phyloP scores from a whole-genome alignment of 2,329 filamentous ascomycete species.

The Talaromyces atroroseus region DNA sequence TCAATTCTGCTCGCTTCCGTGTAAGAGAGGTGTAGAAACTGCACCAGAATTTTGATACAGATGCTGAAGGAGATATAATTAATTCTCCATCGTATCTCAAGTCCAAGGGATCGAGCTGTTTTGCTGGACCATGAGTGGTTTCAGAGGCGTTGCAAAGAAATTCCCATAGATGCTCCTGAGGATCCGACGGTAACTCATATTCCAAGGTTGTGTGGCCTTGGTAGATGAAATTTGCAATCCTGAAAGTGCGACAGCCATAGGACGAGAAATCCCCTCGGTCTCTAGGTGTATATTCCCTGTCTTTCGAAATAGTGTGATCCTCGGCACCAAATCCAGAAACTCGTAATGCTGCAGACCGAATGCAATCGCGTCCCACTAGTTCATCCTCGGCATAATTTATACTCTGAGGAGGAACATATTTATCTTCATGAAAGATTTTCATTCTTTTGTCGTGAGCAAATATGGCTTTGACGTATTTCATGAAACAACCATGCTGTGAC shows the following conservation, averaged over 20 bases:
- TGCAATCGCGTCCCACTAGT: background rate
- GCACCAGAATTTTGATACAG: constrained; percentile 18
- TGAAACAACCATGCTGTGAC: background rate
- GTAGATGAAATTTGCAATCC: background rate
- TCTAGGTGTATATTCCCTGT: background rate
- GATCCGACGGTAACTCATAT: background rate
- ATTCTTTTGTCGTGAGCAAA: background rate
- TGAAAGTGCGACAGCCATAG: background rate
- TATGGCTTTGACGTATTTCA: background rate
- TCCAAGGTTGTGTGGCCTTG: background rate
- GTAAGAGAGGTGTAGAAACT: constrained; percentile 14
- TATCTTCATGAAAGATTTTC: background rate
- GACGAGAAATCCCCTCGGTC: background rate
- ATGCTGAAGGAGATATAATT: constrained; percentile 13
- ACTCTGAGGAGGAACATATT: constrained; percentile 12
- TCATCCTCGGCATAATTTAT: background rate
- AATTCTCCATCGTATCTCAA: constrained; percentile 16
- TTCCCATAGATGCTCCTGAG: background rate
- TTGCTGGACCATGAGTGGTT: constrained; percentile 4
- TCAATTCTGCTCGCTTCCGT: background rate
- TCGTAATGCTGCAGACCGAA: background rate
- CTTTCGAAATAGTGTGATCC: background rate
- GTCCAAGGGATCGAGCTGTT: background rate
- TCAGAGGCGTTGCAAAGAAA: background rate
- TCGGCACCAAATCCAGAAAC: constrained; percentile 2